phyloP scores from a whole-genome alignment of 2,329 filamentous ascomycete genomes.

The Scedosporium aurantiacum region DNA sequence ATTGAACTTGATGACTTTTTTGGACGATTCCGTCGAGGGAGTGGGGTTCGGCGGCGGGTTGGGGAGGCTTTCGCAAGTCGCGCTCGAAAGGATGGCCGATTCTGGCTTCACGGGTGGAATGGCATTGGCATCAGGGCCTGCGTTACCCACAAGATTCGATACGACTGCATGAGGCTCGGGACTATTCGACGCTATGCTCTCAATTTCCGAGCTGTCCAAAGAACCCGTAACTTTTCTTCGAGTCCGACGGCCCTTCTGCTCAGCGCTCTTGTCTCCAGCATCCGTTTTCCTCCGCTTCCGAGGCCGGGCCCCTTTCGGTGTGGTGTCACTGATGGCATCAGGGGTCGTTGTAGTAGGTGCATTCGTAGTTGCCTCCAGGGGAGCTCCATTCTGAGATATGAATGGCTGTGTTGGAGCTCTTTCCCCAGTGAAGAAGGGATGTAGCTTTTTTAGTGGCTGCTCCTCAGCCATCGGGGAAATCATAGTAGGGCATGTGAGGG shows the following conservation, averaged over 20 bases:
- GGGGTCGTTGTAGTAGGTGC: neutral
- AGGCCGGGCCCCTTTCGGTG: conserved; percentile 16
- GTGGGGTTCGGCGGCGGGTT: conserved; percentile 8
- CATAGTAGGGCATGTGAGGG: conserved; percentile 24
- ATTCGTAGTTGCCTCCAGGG: neutral
- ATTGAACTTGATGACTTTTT: conserved; percentile 46
- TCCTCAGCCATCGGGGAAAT: conserved; percentile 24
- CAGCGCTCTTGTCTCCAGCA: conserved; percentile 13
- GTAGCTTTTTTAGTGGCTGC: conserved; percentile 32
- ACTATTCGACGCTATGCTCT: neutral
- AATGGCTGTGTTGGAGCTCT: neutral
- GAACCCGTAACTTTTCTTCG: conserved; percentile 11
- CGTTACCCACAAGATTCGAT: neutral
- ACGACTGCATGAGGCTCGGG: neutral
- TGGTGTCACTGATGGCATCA: conserved; percentile 15
- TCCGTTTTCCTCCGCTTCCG: conserved; percentile 34
- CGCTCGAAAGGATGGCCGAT: neutral
- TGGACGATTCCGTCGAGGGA: conserved; percentile 17
- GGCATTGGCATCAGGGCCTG: neutral
- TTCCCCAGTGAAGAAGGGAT: conserved; percentile 39
- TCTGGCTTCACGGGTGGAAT: neutral
- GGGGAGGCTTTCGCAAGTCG: conserved; percentile 1
- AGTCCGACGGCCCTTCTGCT: conserved; percentile 18
- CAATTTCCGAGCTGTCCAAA: neutral
- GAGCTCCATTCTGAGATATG: neutral